phyloP scores from a whole-genome alignment of 495 filamentous ascomycete genomes.

The Arthonia radiata region DNA sequence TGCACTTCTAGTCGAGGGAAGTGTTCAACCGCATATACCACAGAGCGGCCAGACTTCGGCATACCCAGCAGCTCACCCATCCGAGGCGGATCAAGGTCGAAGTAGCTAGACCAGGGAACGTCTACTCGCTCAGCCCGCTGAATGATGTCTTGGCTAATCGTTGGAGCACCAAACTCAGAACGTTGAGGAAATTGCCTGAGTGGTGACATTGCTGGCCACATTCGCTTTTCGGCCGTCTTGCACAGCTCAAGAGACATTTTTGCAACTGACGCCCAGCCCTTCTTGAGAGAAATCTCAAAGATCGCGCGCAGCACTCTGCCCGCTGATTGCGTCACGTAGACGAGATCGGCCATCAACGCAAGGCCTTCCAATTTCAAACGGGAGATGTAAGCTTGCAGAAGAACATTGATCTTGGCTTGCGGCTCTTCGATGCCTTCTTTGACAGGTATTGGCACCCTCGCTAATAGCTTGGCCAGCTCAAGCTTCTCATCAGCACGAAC shows the following conservation, averaged over 20 bases:
- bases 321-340: slow-evolving; percentile 95
- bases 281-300: slow-evolving; percentile 88
- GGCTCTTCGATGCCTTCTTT: slow-evolving; percentile 96
- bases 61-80: slow-evolving; percentile 88
- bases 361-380: slow-evolving; percentile 81
- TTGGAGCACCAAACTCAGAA: slow-evolving; percentile 12
- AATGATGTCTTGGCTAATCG: slow-evolving; percentile 60
- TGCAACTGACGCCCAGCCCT: slow-evolving; percentile 85
- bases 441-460: slow-evolving; percentile 78
- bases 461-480: slow-evolving; percentile 76
- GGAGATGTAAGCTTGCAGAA: slow-evolving; percentile 91
- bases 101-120: slow-evolving; percentile 80
- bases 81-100: slow-evolving; percentile 87
- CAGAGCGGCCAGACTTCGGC: slow-evolving; percentile 66
- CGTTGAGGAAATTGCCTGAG: slow-evolving; percentile 47
- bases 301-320: slow-evolving; percentile 87
- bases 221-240: slow-evolving; percentile 97
- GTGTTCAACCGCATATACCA: slow-evolving; percentile 67
- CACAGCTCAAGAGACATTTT: slow-evolving; percentile 84
- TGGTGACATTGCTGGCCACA: slow-evolving; percentile 98
- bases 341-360: slow-evolving; percentile 93
- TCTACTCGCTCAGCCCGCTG: slow-evolving; percentile 85
- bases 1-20: slow-evolving; percentile 84
- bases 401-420: slow-evolving; percentile 96
- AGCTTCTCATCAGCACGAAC: slow-evolving; percentile 94